Base-by-base conservation (phyloP, 768 basidiomycete genomes). In the Mycena crocata region DNA sequence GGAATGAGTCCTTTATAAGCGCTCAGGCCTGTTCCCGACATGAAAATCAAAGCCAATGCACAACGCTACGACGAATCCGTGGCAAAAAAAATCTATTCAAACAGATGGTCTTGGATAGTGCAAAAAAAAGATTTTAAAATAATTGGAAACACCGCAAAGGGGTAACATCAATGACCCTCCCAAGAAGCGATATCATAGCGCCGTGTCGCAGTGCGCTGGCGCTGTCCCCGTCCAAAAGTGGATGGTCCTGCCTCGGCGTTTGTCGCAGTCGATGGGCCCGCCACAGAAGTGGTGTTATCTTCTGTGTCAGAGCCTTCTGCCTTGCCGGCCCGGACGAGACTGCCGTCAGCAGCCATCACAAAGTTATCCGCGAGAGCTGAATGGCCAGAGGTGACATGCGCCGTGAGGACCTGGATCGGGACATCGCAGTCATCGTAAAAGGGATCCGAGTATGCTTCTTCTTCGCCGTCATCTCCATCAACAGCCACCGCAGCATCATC, bases 351-450 rank as follows among this genome's bases (percentile, higher is more conserved):
- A 26, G 15, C 48, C 6, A 58, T 49, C 0, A 40, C 2, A 37
- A 62, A 62, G 15, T 62, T 44, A 24, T 7, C 37, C 3, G 50
- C 49, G 12, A 54, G 8, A 6, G 17, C 2, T 17, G 55, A 37
- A 5, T 23, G 32, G 23, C 57, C 56, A 0, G 63, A 64, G 23
- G 12, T 0, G 23, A 64, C 30, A 44, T 44, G 39, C 3, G 9
- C 57, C 13, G 32, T 23, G 12, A 68, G 21, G 23, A 68, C 62
- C 13, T 57, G 62, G 13, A 60, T 44, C 10, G 62, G 67, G 13
- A 62, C 30, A 15, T 68, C 67, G 21, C 57, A 64, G 50, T 68
- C 67, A 35, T 64, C 67, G 14, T 59, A 52, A 2, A 59, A 44
- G 2, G 8, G 3, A 31, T 57, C 39, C 13, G 24, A 17, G 40